Conservation (phyloP, 169 alveolate genomes). For the Cryptosporidium muris region DNA sequence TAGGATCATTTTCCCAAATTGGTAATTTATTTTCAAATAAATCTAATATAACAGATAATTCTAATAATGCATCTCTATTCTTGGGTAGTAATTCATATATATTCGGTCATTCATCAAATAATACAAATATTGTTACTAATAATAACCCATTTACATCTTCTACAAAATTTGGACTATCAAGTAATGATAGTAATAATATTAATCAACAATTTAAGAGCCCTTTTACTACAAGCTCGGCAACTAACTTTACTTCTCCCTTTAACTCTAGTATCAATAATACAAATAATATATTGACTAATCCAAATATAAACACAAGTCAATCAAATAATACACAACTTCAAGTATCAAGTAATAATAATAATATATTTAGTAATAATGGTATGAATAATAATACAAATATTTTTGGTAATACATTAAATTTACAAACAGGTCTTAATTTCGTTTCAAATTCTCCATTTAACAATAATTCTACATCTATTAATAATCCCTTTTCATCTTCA, state of each 20-base stretch:
- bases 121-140: neutral
- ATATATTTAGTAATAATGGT: neutral
- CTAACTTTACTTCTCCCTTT: neutral
- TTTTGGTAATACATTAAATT: neutral
- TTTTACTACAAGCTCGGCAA: neutral
- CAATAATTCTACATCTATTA: neutral
- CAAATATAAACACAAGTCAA: neutral
- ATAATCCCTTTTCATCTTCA: too few relatives aligned
- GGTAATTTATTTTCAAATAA: slow-evolving; percentile 26
- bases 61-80: neutral
- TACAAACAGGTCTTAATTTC: too few relatives aligned
- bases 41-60: neutral
- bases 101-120: neutral
- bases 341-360: neutral
- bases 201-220: neutral
- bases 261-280: neutral
- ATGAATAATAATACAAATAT: neutral
- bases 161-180: slow-evolving; percentile 9
- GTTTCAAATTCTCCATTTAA: neutral
- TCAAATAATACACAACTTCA: too few relatives aligned
- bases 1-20: slow-evolving; percentile 27
- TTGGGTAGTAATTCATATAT: neutral
- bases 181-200: neutral
- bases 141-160: neutral
- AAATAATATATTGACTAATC: neutral